Conservation (phyloP, 352 stramenopile genomes). For the Pythium aphanidermatum region DNA sequence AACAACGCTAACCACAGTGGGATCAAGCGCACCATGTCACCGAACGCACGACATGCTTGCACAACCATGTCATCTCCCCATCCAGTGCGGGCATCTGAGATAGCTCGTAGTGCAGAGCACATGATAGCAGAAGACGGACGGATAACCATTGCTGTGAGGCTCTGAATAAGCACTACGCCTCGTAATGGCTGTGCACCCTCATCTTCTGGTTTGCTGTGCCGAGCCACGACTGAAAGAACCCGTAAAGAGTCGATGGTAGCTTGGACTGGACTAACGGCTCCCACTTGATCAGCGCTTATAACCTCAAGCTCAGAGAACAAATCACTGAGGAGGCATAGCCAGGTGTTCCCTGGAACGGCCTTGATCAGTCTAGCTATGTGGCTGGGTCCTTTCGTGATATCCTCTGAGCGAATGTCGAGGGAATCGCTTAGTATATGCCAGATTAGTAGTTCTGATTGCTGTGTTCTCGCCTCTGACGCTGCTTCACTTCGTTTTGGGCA, state of each 20-base stretch:
- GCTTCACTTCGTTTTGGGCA: not conserved
- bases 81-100: constrained; percentile 1
- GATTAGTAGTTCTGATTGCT: too few relatives aligned
- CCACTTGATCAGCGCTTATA: not conserved
- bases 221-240: too few relatives aligned
- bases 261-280: not conserved
- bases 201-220: too few relatives aligned
- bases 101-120: constrained; percentile 4
- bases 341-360: not conserved
- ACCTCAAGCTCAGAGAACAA: not conserved
- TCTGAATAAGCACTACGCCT: too few relatives aligned
- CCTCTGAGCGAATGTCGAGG: too few relatives aligned
- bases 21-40: constrained; percentile 20
- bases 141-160: constrained; percentile 1
- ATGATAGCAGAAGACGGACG: not conserved
- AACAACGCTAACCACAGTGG: constrained; percentile 36
- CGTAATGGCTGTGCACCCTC: too few relatives aligned
- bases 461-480: too few relatives aligned
- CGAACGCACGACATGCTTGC: constrained; percentile 19
- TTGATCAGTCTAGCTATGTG: not conserved
- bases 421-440: too few relatives aligned
- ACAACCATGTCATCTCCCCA: constrained; percentile 29
- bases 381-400: not conserved
- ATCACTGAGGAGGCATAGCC: not conserved
- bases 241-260: not conserved